Evolutionary conservation across 441 rosid genomes (phyloP), one percentile per base, ranked within the genome.

Genomic region (Macaranga tanarius): DNA sequence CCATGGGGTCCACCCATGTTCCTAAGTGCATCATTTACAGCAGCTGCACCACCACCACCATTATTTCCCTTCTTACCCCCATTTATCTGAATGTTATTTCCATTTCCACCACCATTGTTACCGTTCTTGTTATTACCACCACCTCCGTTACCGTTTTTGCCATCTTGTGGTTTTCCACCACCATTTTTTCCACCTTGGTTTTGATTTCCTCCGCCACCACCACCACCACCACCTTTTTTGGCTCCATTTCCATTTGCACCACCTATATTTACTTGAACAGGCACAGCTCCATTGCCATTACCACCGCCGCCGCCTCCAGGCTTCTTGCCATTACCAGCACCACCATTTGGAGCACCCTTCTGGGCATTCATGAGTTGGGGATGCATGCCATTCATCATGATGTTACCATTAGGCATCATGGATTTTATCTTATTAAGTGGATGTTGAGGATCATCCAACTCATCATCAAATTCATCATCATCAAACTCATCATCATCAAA

Each of bases 351-450:
- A n/a, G 64, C 85, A 28, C 78, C 86, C 75, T 86, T 88, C 38
- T 79, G 93, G 20, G 86, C 86, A 76, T 87, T 88, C 80, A 84
- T 65, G 7, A 87, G 52, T 65, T 91, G 97, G 9, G 84, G 90
- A 70, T 83, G 76, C 78, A 86, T 79, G 54, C 80, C 88, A 73
- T 81, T 87, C 87, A 86, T 79, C 91, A 86, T 75, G 86, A 90
- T 40, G 28, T 47, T 42, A 40, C 73, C 82, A 68, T 79, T 75
- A 23, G 81, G 83, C 86, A 77, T 81, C 22, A 74, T n/a, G 19
- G 93, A 88, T 55, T 87, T 87, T 88, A 81, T 85, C 79, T 80
- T 87, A 72, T 74, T 84, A 28, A 77, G 65, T 13, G 81, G 79
- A 56, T 78, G 87, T 13, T n/a, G 88, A 65, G 74, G 87, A 31